These are phyloP conservation scores for Sporothrix protearum DNA, from an alignment of 2,329 filamentous ascomycete species.

Conservation along the genomic window DNA sequence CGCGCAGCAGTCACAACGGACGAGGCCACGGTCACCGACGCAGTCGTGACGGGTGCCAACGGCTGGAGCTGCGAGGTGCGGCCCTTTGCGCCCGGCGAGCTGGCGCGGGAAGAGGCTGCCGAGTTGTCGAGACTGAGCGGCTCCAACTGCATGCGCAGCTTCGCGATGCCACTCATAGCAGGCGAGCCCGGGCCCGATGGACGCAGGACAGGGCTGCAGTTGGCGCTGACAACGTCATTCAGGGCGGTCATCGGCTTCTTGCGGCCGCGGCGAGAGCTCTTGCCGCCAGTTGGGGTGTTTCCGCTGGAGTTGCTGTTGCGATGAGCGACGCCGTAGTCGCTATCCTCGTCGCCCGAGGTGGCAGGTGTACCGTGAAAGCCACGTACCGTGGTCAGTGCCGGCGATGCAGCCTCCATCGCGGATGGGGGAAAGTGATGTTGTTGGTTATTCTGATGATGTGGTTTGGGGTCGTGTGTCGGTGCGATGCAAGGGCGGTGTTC, in stretches of 20 bases:
- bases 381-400: constrained; percentile 54
- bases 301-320: constrained; percentile 1
- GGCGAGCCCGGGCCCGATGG: constrained; percentile 52
- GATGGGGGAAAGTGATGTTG: background rate
- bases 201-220: constrained; percentile 59
- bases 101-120: constrained; percentile 46
- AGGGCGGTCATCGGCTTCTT: constrained; percentile 42
- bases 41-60: constrained; percentile 24
- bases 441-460: background rate
- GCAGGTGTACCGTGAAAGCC: constrained; percentile 55
- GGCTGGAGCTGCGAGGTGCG: background rate
- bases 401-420: constrained; percentile 46
- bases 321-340: constrained; percentile 42
- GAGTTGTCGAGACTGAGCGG: constrained; percentile 62
- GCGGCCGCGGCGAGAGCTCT: constrained; percentile 38
- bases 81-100: constrained; percentile 47
- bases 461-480: background rate
- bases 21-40: background rate
- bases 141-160: constrained; percentile 77
- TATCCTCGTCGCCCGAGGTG: constrained; percentile 57
- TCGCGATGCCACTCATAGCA: constrained; percentile 70
- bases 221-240: constrained; percentile 57
- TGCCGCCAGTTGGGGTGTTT: background rate
- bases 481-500: background rate
- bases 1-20: background rate